These are phyloP conservation scores for Pythium aquatile DNA, from an alignment of 352 stramenopile genomes.

Conservation along the genomic window DNA sequence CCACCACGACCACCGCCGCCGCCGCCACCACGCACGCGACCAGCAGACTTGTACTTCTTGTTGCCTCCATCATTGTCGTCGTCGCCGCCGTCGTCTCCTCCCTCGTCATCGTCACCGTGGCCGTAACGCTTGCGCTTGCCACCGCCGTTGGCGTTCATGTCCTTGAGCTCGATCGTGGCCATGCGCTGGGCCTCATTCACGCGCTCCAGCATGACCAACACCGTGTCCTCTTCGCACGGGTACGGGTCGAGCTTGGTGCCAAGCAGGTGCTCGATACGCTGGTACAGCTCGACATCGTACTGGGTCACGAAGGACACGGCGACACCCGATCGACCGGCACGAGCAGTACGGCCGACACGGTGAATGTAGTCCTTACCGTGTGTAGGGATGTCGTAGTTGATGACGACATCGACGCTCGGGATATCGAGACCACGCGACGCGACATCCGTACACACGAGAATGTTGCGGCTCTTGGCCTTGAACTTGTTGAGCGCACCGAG, in stretches of 20 bases:
- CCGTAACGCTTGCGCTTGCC: conserved; percentile 60
- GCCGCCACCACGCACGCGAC: conserved; percentile 41
- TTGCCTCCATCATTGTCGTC: conserved; percentile 32
- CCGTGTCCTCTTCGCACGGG: conserved; percentile 92
- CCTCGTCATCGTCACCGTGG: conserved; percentile 53
- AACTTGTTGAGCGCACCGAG: conserved; percentile 98
- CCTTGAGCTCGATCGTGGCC: conserved; percentile 89
- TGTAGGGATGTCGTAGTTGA: conserved; percentile 99
- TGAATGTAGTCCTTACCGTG: conserved; percentile 99
- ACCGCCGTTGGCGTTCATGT: conserved; percentile 53
- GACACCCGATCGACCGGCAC: conserved; percentile 92
- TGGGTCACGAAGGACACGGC: conserved; percentile 98
- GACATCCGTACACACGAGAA: conserved; percentile 89
- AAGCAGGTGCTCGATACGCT: conserved; percentile 93
- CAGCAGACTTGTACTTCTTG: conserved; percentile 80
- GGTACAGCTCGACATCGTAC: conserved; percentile 98
- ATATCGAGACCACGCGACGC: conserved; percentile 95
- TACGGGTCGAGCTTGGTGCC: conserved; percentile 82
- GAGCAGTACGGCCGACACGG: conserved; percentile 96
- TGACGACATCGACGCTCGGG: conserved; percentile 96
- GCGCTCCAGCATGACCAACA: conserved; percentile 95
- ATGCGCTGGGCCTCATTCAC: conserved; percentile 98
- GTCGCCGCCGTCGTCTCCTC: conserved; percentile 32
- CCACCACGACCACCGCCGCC: conserved; percentile 15
- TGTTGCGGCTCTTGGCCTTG: conserved; percentile 90